Evolutionary conservation across 352 stramenopile genomes (phyloP), one percentile per base, ranked within the genome.

Genomic region (Globisporangium sylvaticum): DNA sequence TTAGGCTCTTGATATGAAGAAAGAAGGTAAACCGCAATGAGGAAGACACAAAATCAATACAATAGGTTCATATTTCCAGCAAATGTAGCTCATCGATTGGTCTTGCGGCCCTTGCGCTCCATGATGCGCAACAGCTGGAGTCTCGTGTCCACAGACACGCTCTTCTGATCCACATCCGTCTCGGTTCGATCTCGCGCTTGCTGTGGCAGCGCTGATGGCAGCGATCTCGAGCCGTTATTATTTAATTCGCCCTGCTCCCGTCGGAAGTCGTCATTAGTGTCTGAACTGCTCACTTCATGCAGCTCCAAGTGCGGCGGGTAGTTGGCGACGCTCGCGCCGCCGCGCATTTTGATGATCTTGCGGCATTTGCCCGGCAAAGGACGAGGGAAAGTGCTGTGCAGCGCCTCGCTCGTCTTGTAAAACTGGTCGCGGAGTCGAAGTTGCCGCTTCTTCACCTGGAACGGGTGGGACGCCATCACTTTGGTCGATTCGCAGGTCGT

Each of bases 301-400:
- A 39, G 31, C 15, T 62, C 58, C 4, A 71, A 25, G 31, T 71
- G 55, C 44, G 39, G 27, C n/a, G 80, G 72, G 55, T 88, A 91
- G 20, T 79, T 75, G 10, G 70, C 68, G 14, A 89, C 79, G 2
- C 69, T 69, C 22, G 83, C 76, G 15, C 83, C 81, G 4, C 83
- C 81, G 25, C 78, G 73, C 32, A 82, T 70, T 50, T 75, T 73
- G 63, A 89, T 71, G 70, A 91, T 81, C 46, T 80, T 79, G 0
- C 79, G 77, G 65, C 74, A 84, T 48, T 78, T 84, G 5, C 83
- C 81, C 0, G 79, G 61, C 6, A 74, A 48, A 9, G 81, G 83
- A 15, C 81, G 69, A 4, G 83, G 80, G 62, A 91, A 85, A 8
- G 89, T 70, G 14, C 73, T 75, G 48, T 88, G 78, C 22, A 91